Base-by-base conservation (phyloP, 2,329 filamentous ascomycete genomes). In the Aspergillus tanneri region DNA sequence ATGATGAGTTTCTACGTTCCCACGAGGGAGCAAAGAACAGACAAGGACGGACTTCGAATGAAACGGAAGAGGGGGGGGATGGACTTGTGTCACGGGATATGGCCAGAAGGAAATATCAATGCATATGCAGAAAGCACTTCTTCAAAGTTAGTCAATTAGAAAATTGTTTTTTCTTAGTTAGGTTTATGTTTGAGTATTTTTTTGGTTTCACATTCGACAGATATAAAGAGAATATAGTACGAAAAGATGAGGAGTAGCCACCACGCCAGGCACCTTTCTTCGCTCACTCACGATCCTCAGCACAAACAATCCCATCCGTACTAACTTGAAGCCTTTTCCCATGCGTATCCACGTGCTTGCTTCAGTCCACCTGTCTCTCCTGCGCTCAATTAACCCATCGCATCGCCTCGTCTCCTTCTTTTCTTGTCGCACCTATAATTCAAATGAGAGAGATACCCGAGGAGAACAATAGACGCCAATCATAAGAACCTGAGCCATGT, bases 401-500 rank as follows among this genome's bases (percentile, higher is more conserved):
- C 56, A 55, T 64, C 55, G 49, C 55, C 46, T 60, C 61, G 52
- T 65, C 60, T 67, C 60, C 60, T 61, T 60, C 61, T 60, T 62
- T 61, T 57, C 64, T 63, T 61, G 64, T 57, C 60, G 60, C 60
- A 64, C 59, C 57, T 60, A 59, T 59, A 53, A 57, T 62, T 56
- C 52, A 56, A 53, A 60, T 58, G 53, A 63, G 59, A 65, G 59
- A 67, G 58, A 65, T 65, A 67, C 59, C 60, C 59, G 55, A 57
- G 62, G 61, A 66, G 63, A 67, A 65, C 57, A 70, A 65, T 64
- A 60, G 67, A 71, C 69, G 70, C 69, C 69, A 66, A 66, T 69
- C 67, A 61, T 70, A 63, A 71, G 64, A 66, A 51, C 55, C 62
- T 66, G 60, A 66, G 56, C 55, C 57, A 55, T 66, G 58, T 56